Base-by-base conservation (phyloP, 2,329 filamentous ascomycete genomes). In the Neonectria ditissima region DNA sequence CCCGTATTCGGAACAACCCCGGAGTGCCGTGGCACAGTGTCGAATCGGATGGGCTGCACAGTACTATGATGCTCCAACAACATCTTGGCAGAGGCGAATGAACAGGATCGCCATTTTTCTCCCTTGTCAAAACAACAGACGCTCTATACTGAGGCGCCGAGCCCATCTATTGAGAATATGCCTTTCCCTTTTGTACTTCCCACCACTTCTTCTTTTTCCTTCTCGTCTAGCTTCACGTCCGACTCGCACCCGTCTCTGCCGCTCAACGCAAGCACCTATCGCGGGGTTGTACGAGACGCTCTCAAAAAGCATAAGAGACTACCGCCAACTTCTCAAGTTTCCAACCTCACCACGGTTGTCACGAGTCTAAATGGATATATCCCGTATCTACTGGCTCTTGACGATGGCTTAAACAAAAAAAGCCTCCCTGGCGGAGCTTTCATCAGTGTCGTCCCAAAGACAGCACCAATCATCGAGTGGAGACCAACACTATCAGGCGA, bases 241-340 rank as follows among this genome's bases (percentile, higher is more conserved):
- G 87, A 90, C 68, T 93, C 93, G 3, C 95, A 98, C 79, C 95
- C 96, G 4, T 97, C 95, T 0, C 85, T 99, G 44, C 93, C 94
- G 24, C 87, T 95, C 72, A 87, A 88, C 58, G 91, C 93, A 22
- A 94, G 94, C 69, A 95, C 92, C 9, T 89, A 93, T 74, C 92
- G 96, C 64, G 92, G 92, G 70, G 88, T 97, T 18, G 86, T 97
- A 55, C 90, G 93, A 72, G 90, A 95, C 78, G 87, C 89, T 3
- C 85, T 99, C 64, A 98, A 98, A 81, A 89, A 89, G 71, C 90
- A 97, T 83, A 98, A 97, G 79, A 89, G 93, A 55, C 87, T 97
- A n/a, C 86, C 92, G 4, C 84, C 91, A 9, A 77, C 87, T 10
- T 89, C 92, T 24, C 92, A 93, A 77, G 81, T 88, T 6, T 83